phyloP scores from a whole-genome alignment of 306 rosid species.

The Corylus heterophylla region DNA sequence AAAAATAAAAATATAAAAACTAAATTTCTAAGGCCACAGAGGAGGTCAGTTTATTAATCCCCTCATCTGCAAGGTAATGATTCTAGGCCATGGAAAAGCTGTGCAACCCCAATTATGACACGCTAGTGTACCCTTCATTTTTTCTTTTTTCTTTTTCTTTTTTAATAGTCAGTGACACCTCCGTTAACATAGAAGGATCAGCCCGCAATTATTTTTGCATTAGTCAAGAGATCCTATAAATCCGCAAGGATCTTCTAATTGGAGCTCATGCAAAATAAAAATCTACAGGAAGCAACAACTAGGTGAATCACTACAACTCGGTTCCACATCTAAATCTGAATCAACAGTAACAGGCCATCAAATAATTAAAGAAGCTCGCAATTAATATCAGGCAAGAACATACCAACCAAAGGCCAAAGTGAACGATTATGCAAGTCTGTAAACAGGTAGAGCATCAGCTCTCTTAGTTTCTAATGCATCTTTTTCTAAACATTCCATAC shows the following conservation, averaged over 20 bases:
- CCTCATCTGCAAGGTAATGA: constrained; percentile 10
- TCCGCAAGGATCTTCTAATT: not conserved
- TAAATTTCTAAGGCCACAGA: not conserved
- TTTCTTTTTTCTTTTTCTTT: not conserved
- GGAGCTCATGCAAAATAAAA: constrained; percentile 1
- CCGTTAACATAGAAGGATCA: not conserved
- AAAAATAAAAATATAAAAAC: not conserved
- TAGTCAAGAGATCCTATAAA: constrained; percentile 15
- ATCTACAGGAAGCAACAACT: not conserved
- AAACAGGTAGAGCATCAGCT: not conserved
- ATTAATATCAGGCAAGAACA: not conserved
- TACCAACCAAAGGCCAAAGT: not conserved
- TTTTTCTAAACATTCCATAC: not conserved
- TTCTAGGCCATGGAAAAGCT: not conserved
- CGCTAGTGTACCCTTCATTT: not conserved
- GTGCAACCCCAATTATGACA: not conserved
- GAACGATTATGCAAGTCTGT: not conserved
- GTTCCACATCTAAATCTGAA: not conserved
- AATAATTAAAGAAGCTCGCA: not conserved
- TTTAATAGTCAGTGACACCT: constrained; percentile 1
- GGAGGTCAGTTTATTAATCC: constrained; percentile 16
- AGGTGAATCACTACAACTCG: not conserved
- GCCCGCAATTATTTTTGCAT: constrained; percentile 5
- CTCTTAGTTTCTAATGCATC: not conserved
- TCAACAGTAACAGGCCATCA: not conserved